Evolutionary conservation across 257 asterid species (phyloP), one percentile per base, ranked within the genome.

Genomic region (Euphrasia confusa): DNA sequence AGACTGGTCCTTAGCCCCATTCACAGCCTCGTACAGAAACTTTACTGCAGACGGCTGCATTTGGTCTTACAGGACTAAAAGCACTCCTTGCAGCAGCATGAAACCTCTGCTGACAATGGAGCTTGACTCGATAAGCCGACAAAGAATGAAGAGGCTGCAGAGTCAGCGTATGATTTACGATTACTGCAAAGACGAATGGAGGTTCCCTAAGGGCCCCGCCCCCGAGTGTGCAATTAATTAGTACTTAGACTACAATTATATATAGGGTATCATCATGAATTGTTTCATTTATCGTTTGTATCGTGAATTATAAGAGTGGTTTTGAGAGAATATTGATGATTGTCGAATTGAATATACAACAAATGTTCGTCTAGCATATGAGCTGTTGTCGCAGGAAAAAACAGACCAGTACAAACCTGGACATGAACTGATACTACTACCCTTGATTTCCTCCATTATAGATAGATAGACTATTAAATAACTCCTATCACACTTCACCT

Each of bases 1-100:
- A 1, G 71, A 83, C 28, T 85, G 90, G 94, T 58, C 77, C 0
- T 52, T 78, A 28, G 86, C 86, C 9, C 94, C 94, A 0, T 85
- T 85, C 65, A 65, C 70, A 0, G 88, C 88, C 27, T 61, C 86
- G 0, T 85, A 80, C 72, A 60, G 68, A 64, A 79, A 81, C 13
- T 85, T 63, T 35, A 56, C 69, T 0, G 70, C 69, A 2, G 70
- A 77, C 13, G 90, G 69, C 10, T 85, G 90, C 75, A 61, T 77
- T 67, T 85, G 87, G 85, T 75, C 80, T 0, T 79, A 54, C 68
- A 58, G 68, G 21, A 70, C 75, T 4, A 60, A 68, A 50, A 68
- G 60, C 4, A 68, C 84, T 15, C 73, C 85, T 0, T 82, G 89
- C 53, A 48, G 63, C 6, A 32, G 60, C 0, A 7, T n/a, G 0